Conservation (phyloP, 202 grass and related monocot genomes). For the Digitaria exilis region DNA sequence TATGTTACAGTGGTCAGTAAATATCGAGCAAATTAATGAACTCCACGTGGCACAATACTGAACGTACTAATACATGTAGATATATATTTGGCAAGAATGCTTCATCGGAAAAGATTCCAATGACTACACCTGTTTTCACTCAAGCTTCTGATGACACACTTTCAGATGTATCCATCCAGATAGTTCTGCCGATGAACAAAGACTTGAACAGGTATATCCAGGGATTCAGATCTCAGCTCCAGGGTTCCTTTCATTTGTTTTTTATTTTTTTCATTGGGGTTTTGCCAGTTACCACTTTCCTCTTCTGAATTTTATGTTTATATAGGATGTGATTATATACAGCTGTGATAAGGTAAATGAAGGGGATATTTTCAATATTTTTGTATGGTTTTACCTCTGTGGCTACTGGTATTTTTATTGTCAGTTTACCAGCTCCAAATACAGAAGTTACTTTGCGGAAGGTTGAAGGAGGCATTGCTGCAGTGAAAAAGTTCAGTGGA, state of each 20-base stretch:
- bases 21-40: neutral
- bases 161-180: slow-evolving; percentile 86
- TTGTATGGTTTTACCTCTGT: slow-evolving; percentile 13
- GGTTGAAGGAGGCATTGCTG: slow-evolving; percentile 60
- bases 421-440: slow-evolving; percentile 77
- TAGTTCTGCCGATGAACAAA: slow-evolving; percentile 77
- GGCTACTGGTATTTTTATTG: slow-evolving; percentile 20
- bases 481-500: slow-evolving; percentile 83
- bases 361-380: neutral
- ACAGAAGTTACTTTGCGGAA: slow-evolving; percentile 66
- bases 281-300: neutral
- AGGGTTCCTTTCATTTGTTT: slow-evolving; percentile 7
- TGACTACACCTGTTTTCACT: slow-evolving; percentile 98
- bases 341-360: neutral
- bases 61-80: slow-evolving; percentile 47
- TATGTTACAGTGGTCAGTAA: neutral
- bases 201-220: slow-evolving; percentile 60
- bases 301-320: neutral
- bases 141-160: slow-evolving; percentile 71
- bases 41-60: neutral
- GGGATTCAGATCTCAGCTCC: neutral
- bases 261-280: neutral
- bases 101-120: slow-evolving; percentile 83
- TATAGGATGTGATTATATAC: neutral
- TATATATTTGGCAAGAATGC: slow-evolving; percentile 97